These are phyloP conservation scores for Anthracocystis panici-leucophaei DNA, from an alignment of 1,284 basidiomycete species.

Conservation along the genomic window DNA sequence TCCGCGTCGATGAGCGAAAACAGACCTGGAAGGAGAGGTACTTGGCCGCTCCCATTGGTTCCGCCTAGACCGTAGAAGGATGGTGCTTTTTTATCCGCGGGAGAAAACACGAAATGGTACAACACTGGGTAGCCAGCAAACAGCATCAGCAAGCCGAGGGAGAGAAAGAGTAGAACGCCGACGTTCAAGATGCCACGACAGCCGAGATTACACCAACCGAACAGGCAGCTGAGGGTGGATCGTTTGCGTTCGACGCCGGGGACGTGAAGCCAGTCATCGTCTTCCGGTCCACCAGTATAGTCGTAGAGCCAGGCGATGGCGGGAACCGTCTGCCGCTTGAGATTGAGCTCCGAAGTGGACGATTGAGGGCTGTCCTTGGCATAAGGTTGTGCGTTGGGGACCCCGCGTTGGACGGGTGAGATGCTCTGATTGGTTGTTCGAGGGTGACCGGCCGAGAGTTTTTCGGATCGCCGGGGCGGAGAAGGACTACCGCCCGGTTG, in stretches of 20 bases:
- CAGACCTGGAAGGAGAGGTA: conserved; percentile 18
- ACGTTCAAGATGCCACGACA: conserved; percentile 56
- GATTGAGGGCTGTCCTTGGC: background rate
- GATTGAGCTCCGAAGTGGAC: background rate
- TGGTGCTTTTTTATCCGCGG: background rate
- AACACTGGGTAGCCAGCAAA: conserved; percentile 66
- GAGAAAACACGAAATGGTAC: conserved; percentile 2
- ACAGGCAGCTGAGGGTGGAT: background rate
- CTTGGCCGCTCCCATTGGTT: conserved; percentile 66
- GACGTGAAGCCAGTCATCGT: conserved; percentile 44
- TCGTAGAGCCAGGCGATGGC: conserved; percentile 36
- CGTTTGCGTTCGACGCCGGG: conserved; percentile 8
- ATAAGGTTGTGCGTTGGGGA: conserved; percentile 4
- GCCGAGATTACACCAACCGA: conserved; percentile 11
- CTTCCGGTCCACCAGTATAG: conserved; percentile 27
- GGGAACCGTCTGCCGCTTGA: background rate
- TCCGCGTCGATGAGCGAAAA: conserved; percentile 57
- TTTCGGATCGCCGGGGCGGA: background rate
- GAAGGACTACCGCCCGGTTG: background rate
- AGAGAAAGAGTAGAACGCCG: conserved; percentile 52
- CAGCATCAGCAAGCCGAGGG: conserved; percentile 55
- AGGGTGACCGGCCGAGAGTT: background rate
- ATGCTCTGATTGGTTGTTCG: background rate
- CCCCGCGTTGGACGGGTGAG: conserved; percentile 2
- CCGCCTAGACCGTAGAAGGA: conserved; percentile 77